These are phyloP conservation scores for Fusarium torulosum DNA, from an alignment of 2,329 filamentous ascomycete species.

Conservation along the genomic window DNA sequence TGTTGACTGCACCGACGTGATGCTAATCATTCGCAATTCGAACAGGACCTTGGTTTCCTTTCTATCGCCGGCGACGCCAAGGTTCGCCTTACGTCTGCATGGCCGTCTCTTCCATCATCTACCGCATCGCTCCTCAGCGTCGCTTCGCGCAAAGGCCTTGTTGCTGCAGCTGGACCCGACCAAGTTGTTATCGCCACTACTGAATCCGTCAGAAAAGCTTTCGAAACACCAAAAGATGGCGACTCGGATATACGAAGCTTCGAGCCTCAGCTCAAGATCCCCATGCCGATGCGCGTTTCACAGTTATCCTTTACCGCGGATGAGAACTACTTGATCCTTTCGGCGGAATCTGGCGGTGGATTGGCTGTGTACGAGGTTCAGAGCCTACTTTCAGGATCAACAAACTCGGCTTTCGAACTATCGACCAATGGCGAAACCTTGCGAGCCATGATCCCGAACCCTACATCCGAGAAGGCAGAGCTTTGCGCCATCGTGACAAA, in stretches of 20 bases:
- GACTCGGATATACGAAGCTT: conserved; percentile 78
- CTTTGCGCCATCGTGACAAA: conserved; percentile 84
- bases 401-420: conserved; percentile 79
- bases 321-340: conserved; percentile 85
- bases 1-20: conserved; percentile 29
- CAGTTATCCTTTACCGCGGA: conserved; percentile 94
- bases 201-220: conserved; percentile 80
- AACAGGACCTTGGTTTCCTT: conserved; percentile 81
- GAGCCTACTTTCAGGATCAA: conserved; percentile 73
- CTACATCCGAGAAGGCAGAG: conserved; percentile 77
- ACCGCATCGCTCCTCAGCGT: conserved; percentile 87
- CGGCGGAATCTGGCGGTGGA: conserved; percentile 83
- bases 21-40: conserved; percentile 41
- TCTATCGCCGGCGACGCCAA: conserved; percentile 84
- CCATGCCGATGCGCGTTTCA: conserved; percentile 80
- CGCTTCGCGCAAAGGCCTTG: conserved; percentile 81
- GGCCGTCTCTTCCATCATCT: conserved; percentile 80
- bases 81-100: conserved; percentile 82
- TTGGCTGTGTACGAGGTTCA: conserved; percentile 86
- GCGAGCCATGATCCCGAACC: conserved; percentile 83
- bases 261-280: conserved; percentile 77
- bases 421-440: conserved; percentile 80
- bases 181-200: conserved; percentile 81
- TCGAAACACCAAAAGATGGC: conserved; percentile 69
- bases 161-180: conserved; percentile 90